Base-by-base conservation (phyloP, 179 eudicot genomes). In the Beta corolliflora region DNA sequence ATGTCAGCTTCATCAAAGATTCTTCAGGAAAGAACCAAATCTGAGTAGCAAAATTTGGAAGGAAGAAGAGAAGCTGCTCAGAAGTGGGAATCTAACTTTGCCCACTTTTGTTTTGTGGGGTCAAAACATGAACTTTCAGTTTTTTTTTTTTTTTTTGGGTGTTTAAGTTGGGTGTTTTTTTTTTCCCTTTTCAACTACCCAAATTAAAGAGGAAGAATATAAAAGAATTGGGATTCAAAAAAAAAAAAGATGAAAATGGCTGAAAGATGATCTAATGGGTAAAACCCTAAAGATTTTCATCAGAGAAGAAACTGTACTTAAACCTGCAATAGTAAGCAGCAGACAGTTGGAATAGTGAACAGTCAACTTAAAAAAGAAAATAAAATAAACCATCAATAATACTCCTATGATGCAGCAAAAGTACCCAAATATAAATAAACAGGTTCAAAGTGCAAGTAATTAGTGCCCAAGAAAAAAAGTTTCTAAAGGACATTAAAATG, bases 1-100 rank as follows among this genome's bases (percentile, higher is more conserved):
- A 77, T 86, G 90, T 88, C 90, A 86, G 86, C 83, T 81, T 88
- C 89, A 86, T 78, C 84, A 82, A 84, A 86, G 90, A 88, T 88
- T 86, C 84, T 86, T 7, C 79, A 80, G 75, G 79, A 88, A 88
- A 85, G 84, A 71, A 86, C 76, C 83, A 84, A 88, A 86, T 88
- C 87, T 77, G 80, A 77, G 73, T 44, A 72, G 61, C 87, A 79
- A 80, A 84, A 79, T 77, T 82, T 82, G 82, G 77, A 67, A 85
- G 46, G 64, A 66, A 67, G 48, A 56, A 36, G 77, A 25, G 77
- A 55, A 74, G 65, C 23, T 55, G 29, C 56, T 53, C 75, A 45
- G 58, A 82, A 85, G 79, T 76, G 79, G 84, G 81, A 76, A 80
- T 85, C 85, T 75, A 83, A 82, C 68, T 83, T 85, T 80, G 83